Evolutionary conservation across 2,329 filamentous ascomycete genomes (phyloP).

Genomic region (Zopfia rhizophila): DNA sequence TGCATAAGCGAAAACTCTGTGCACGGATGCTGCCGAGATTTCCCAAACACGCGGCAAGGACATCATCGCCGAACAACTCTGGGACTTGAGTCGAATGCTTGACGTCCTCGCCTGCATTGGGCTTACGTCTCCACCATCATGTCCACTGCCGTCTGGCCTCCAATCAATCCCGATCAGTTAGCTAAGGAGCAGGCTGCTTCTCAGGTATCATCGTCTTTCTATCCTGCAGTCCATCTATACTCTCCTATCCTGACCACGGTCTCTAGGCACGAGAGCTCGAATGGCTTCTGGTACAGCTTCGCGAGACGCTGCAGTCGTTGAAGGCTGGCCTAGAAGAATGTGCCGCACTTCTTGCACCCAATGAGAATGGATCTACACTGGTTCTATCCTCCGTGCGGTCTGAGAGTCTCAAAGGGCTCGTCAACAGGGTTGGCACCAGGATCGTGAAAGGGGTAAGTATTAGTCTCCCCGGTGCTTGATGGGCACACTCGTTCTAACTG

Average conservation of each 20-base stretch:
- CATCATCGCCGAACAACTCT: no score
- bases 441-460: conserved; percentile 85
- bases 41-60: no score
- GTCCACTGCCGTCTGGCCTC: conserved; percentile 71
- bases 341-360: conserved; percentile 83
- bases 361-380: conserved; percentile 86
- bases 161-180: conserved; percentile 62
- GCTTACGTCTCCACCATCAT: conserved; percentile 50
- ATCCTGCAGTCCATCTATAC: neutral
- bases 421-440: conserved; percentile 89
- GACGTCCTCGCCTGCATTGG: neutral
- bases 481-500: conserved; percentile 6
- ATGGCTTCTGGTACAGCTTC: conserved; percentile 71
- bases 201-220: conserved; percentile 50
- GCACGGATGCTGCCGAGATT: conserved; percentile 2
- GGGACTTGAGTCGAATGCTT: no score
- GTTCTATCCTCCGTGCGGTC: conserved; percentile 88
- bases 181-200: conserved; percentile 63
- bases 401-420: conserved; percentile 90
- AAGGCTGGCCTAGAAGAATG: conserved; percentile 86
- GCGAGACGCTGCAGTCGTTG: conserved; percentile 69
- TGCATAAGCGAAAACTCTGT: no score
- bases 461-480: conserved; percentile 6
- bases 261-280: conserved; percentile 66
- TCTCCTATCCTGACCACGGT: conserved; percentile 11